phyloP scores from a whole-genome alignment of 2,329 filamentous ascomycete species.

The Aureobasidium sp. region DNA sequence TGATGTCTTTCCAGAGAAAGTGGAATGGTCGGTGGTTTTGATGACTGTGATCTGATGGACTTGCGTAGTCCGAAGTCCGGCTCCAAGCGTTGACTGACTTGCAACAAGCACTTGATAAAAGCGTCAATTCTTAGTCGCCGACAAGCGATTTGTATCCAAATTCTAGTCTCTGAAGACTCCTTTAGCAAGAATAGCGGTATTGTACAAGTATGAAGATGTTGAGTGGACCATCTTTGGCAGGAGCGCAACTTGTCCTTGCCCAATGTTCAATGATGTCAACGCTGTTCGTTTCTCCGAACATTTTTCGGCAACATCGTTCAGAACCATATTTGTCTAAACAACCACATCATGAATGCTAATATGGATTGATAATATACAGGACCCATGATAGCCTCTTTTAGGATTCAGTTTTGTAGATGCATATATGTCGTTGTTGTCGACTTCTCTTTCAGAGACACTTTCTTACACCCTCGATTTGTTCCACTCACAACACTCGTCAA shows the following conservation, averaged over 20 bases:
- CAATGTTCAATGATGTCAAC: background rate
- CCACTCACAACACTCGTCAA: conserved; percentile 86
- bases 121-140: background rate
- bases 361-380: too few species aligned
- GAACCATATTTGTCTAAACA: background rate
- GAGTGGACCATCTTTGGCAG: background rate
- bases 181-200: background rate
- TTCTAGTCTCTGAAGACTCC: background rate
- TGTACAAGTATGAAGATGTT: background rate
- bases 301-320: background rate
- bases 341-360: too few species aligned
- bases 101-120: background rate
- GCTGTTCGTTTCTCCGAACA: background rate
- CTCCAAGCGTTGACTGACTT: conserved; percentile 8
- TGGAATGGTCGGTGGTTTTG: background rate
- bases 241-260: background rate
- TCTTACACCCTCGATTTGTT: conserved; percentile 39
- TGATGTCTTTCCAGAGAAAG: background rate
- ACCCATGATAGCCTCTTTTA: background rate
- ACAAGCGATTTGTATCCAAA: too few species aligned
- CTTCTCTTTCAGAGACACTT: too few species aligned
- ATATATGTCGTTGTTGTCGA: too few species aligned
- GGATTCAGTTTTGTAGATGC: too few species aligned
- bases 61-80: conserved; percentile 2
- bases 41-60: background rate